phyloP scores from a whole-genome alignment of 345 rosid species.

The Lagerstroemia speciosa region DNA sequence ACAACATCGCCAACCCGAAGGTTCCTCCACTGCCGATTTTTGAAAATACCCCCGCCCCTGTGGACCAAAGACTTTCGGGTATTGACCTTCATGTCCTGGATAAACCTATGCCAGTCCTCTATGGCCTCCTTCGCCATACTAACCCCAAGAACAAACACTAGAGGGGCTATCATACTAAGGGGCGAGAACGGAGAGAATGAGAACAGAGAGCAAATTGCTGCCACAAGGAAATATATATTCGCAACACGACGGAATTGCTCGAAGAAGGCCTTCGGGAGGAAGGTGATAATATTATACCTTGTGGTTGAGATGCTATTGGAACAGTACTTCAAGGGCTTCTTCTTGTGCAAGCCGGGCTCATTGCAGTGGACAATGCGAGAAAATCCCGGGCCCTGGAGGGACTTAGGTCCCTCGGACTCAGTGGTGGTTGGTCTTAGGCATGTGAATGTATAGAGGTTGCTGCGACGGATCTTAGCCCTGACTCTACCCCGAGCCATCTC shows the following conservation, averaged over 20 bases:
- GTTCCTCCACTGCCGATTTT: slow-evolving; percentile 57
- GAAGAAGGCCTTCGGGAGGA: slow-evolving; percentile 82
- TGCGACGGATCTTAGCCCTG: slow-evolving; percentile 71
- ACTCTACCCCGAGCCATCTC: slow-evolving; percentile 71
- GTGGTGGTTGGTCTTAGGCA: slow-evolving; percentile 47
- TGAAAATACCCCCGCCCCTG: slow-evolving; percentile 51
- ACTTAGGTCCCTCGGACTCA: slow-evolving; percentile 37
- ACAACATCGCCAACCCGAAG: slow-evolving; percentile 78
- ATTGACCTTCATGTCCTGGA: slow-evolving; percentile 90
- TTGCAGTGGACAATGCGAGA: slow-evolving; percentile 77
- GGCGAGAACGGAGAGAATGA: slow-evolving; percentile 83
- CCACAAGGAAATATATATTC: slow-evolving; percentile 83
- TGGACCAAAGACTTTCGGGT: slow-evolving; percentile 59
- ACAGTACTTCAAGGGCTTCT: slow-evolving; percentile 68
- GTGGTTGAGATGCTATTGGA: slow-evolving; percentile 86
- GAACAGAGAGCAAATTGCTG: slow-evolving; percentile 76
- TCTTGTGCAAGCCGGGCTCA: slow-evolving; percentile 66
- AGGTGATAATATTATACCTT: slow-evolving; percentile 63
- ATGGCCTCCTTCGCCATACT: slow-evolving; percentile 96
- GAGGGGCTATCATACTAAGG: slow-evolving; percentile 90
- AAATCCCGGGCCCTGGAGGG: slow-evolving; percentile 63
- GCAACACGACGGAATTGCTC: slow-evolving; percentile 98
- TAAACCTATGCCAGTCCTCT: slow-evolving; percentile 96
- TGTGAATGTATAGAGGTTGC: slow-evolving; percentile 74
- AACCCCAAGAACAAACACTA: slow-evolving; percentile 87